Evolutionary conservation across 495 filamentous ascomycete species (phyloP).

Genomic region (Xylaria bambusicola): DNA sequence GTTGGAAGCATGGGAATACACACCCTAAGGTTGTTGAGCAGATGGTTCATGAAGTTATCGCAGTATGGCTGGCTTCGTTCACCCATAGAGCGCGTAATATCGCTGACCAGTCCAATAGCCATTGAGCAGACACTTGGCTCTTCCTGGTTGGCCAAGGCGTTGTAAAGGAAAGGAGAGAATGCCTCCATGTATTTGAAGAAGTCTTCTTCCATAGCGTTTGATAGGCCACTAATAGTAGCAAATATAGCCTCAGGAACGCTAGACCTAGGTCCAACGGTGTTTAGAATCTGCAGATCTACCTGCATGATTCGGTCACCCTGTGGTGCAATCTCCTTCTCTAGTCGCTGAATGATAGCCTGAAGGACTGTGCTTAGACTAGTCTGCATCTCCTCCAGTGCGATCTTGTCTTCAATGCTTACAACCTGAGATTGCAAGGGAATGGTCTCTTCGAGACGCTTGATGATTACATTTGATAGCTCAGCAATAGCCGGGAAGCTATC

Average conservation of each 20-base stretch:
- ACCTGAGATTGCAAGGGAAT: slow-evolving; percentile 90
- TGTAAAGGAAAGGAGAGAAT: slow-evolving; percentile 87
- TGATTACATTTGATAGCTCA: slow-evolving; percentile 75
- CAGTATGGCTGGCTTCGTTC: slow-evolving; percentile 90
- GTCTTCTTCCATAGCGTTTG: slow-evolving; percentile 85
- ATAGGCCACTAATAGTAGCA: slow-evolving; percentile 80
- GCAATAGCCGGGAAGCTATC: slow-evolving; percentile 82
- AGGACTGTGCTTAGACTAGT: slow-evolving; percentile 89
- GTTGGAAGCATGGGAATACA: slow-evolving; percentile 34
- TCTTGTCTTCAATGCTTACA: slow-evolving; percentile 92
- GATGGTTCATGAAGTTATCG: slow-evolving; percentile 95
- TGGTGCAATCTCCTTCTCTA: slow-evolving; percentile 88
- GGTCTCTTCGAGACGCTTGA: slow-evolving; percentile 88
- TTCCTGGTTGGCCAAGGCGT: slow-evolving; percentile 90
- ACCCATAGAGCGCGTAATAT: slow-evolving; percentile 88
- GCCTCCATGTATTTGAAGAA: slow-evolving; percentile 96
- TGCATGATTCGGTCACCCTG: slow-evolving; percentile 94
- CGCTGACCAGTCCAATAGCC: slow-evolving; percentile 95
- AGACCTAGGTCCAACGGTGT: slow-evolving; percentile 78
- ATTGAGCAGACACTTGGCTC: slow-evolving; percentile 92
- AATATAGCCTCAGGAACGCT: slow-evolving; percentile 93
- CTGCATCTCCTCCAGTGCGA: slow-evolving; percentile 95
- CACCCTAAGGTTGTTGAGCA: slow-evolving; percentile 86
- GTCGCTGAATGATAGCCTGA: slow-evolving; percentile 84
- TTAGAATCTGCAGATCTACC: slow-evolving; percentile 76